Conservation (phyloP, 148 eudicot genomes). For the Rhododendron williamsianum region DNA sequence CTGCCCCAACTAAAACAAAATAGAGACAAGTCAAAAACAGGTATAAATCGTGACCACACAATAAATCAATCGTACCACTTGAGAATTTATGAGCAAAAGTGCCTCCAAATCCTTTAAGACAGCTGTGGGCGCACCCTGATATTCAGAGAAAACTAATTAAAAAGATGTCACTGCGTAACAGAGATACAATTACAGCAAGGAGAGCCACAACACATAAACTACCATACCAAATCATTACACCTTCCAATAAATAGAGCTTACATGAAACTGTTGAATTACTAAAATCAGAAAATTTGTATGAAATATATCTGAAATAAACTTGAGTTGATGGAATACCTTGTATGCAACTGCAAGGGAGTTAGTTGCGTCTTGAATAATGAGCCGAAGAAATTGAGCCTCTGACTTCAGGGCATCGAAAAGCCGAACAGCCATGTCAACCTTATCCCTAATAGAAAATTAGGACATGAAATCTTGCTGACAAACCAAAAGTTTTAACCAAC, state of each 20-base stretch:
- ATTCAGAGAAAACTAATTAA: constrained; percentile 13
- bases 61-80: constrained; percentile 50
- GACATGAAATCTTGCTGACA: neutral
- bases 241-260: neutral
- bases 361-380: constrained; percentile 79
- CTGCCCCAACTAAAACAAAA: neutral
- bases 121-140: constrained; percentile 60
- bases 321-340: constrained; percentile 36
- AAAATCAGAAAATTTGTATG: neutral
- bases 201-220: neutral
- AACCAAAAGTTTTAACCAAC: neutral
- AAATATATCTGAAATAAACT: neutral
- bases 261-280: neutral
- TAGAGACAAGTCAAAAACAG: neutral
- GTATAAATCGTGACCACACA: neutral
- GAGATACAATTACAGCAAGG: neutral
- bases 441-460: constrained; percentile 45
- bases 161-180: constrained; percentile 7
- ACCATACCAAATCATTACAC: neutral
- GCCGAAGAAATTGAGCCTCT: constrained; percentile 67
- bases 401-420: constrained; percentile 78
- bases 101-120: constrained; percentile 72
- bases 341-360: constrained; percentile 83
- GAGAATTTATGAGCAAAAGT: constrained; percentile 71
- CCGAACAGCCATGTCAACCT: constrained; percentile 82